Base-by-base conservation (phyloP, 306 rosid species). In the Albizia julibrissin region DNA sequence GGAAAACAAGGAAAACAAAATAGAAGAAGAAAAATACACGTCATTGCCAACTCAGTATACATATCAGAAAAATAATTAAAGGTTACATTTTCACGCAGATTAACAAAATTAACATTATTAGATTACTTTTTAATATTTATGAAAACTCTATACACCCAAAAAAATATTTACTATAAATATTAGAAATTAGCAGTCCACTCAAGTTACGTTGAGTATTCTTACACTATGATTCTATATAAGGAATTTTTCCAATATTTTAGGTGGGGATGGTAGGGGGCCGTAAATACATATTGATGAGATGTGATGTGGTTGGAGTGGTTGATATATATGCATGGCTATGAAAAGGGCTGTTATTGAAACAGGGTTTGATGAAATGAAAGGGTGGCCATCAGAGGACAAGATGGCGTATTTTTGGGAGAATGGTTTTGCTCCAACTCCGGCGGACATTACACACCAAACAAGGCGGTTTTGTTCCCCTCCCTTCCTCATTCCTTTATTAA, bases 321-420 rank as follows among this genome's bases (percentile, higher is more conserved):
- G 31, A 11, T 2, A 9, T 8, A 9, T 29, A n/a, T 33, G 3
- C 3, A 33, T 8, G 26, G 62, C 62, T 54, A 5, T 6, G 27
- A n/a, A 9, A n/a, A 8, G 13, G 62, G 62, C 0, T n/a, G 62
- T 22, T n/a, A 58, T 22, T 58, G 65, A 9, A 24, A 11, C 10
- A 0, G 12, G 26, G 10, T 10, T 22, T 10, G 65, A 58, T 22
- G 65, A 21, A 26, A 10, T 61, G 65, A 58, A 21, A 56, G 19
- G 13, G 62, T 0, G 12, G 11, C 62, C 62, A 21, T 54, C 10
- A 21, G 31, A 58, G 29, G 68, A 81, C 86, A 81, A 44, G 16
- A 7, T 64, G 10, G 84, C 84, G 84, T 33, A 78, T 78, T 77
- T 84, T 52, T 73, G 34, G 87, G 89, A 78, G 78, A 4, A 39